A percentile compares a stretch with the other conserved stretches of the same genome.
Conservation (phyloP, 2,329 filamentous ascomycete species). For the Diaporthe ilicicola region DNA sequence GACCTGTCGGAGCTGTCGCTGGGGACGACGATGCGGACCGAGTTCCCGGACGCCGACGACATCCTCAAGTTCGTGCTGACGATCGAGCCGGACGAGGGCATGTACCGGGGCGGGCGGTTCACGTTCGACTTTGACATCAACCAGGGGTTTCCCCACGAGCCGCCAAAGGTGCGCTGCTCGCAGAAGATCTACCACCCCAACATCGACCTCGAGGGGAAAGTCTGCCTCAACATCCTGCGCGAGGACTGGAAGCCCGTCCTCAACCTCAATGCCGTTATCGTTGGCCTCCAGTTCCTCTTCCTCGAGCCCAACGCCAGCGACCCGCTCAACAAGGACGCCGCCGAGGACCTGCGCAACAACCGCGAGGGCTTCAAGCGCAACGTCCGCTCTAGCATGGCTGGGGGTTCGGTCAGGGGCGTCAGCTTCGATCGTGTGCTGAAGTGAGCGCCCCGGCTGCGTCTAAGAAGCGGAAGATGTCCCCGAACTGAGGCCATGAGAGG, state of each 20-base stretch:
- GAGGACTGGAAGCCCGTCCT: slow-evolving; percentile 99
- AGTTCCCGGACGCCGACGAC: slow-evolving; percentile 84
- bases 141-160: slow-evolving; percentile 95
- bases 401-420: slow-evolving; percentile 77
- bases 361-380: slow-evolving; percentile 92
- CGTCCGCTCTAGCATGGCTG: slow-evolving; percentile 83
- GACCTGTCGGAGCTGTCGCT: slow-evolving; percentile 85
- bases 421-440: slow-evolving; percentile 82
- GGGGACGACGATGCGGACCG: slow-evolving; percentile 80
- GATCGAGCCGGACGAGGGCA: slow-evolving; percentile 85
- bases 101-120: slow-evolving; percentile 89
- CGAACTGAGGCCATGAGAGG: too few species aligned
- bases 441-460: slow-evolving; percentile 45
- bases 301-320: slow-evolving; percentile 97
- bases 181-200: slow-evolving; percentile 99
- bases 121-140: slow-evolving; percentile 92
- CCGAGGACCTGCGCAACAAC: slow-evolving; percentile 87
- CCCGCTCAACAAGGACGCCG: slow-evolving; percentile 97
- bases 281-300: slow-evolving; percentile 96
- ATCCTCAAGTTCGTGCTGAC: slow-evolving; percentile 85
- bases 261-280: slow-evolving; percentile 95
- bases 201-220: slow-evolving; percentile 96
- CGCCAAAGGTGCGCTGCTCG: slow-evolving; percentile 94
- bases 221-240: slow-evolving; percentile 94
- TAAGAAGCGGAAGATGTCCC: neutral